Conservation (phyloP, 2,329 filamentous ascomycete species). For the Xylariaceae sp. region DNA sequence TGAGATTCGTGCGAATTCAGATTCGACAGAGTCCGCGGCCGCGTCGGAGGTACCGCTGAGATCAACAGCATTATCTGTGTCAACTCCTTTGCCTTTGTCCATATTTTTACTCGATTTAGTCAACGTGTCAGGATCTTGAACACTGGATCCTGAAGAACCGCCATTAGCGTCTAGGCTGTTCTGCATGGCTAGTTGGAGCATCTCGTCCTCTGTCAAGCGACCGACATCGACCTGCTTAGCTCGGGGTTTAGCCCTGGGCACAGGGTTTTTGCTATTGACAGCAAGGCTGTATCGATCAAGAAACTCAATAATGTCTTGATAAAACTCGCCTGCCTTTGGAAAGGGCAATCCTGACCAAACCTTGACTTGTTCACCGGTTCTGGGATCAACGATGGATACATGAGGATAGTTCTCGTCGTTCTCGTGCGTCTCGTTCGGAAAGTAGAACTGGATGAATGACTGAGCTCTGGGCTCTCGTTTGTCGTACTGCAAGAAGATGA, state of each 20-base stretch:
- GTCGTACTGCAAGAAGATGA: constrained; percentile 91
- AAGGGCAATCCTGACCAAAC: constrained; percentile 86
- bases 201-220: constrained; percentile 93
- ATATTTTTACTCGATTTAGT: constrained; percentile 60
- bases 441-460: constrained; percentile 89
- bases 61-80: constrained; percentile 26
- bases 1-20: constrained; percentile 67
- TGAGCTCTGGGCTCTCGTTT: constrained; percentile 76
- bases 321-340: constrained; percentile 72
- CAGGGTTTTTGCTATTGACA: constrained; percentile 85
- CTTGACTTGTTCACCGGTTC: constrained; percentile 96
- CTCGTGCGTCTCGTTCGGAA: constrained; percentile 65
- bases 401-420: constrained; percentile 90
- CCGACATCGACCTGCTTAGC: constrained; percentile 70
- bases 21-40: constrained; percentile 14
- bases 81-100: constrained; percentile 53
- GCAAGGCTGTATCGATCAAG: constrained; percentile 94
- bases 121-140: constrained; percentile 81
- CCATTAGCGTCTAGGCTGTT: constrained; percentile 69
- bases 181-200: constrained; percentile 88
- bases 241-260: constrained; percentile 73
- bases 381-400: constrained; percentile 90
- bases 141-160: constrained; percentile 44
- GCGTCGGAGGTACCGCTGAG: constrained; percentile 17
- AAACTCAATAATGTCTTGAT: constrained; percentile 90